Base-by-base conservation (phyloP, 768 basidiomycete genomes). In the Tricholoma hemisulphureum region DNA sequence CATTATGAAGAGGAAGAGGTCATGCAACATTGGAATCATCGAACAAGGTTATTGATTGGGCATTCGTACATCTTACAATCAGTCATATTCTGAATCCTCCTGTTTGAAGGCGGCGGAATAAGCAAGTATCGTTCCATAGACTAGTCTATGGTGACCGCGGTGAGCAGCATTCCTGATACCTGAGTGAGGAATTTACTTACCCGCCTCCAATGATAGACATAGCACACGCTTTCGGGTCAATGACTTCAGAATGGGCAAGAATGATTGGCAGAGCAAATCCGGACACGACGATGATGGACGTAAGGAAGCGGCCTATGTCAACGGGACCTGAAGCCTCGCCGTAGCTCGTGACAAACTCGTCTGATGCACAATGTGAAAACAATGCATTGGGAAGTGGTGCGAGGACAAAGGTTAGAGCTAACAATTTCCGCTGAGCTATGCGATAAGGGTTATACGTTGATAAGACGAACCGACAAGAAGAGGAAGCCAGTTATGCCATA, bases 191-290 rank as follows among this genome's bases (percentile, higher is more conserved):
- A 34, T 53, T 18, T 50, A 83, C 86, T 65, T 76, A 90, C 84
- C 87, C 89, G 74, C 97, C 97, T 13, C 97, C 97, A 29, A 91
- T 80, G 58, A 98, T 93, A 18, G 93, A 94, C 97, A 99, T 98
- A 65, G 82, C 84, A 69, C 91, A 93, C 37, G 97, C 97, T 14
- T 83, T 86, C 3, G 85, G 79, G 59, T 83, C 78, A 65, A 98
- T 97, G 60, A 98, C 80, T 56, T 88, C 87, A 2, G 97, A 91
- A 63, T 98, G 97, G 1, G 94, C 89, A 26, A 98, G 83, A 31
- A 98, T 87, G 51, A 97, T 80, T 0, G 97, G 97, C 14, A 98
- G 78, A 13, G 95, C 91, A 61, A 98, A 92, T 32, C 97, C 97
- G 31, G 94, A 91, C 9, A 97, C 87, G 58, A 98, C 94, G 62